phyloP scores from a whole-genome alignment of 352 stramenopile genomes.

The Globisporangium uncinulatum region DNA sequence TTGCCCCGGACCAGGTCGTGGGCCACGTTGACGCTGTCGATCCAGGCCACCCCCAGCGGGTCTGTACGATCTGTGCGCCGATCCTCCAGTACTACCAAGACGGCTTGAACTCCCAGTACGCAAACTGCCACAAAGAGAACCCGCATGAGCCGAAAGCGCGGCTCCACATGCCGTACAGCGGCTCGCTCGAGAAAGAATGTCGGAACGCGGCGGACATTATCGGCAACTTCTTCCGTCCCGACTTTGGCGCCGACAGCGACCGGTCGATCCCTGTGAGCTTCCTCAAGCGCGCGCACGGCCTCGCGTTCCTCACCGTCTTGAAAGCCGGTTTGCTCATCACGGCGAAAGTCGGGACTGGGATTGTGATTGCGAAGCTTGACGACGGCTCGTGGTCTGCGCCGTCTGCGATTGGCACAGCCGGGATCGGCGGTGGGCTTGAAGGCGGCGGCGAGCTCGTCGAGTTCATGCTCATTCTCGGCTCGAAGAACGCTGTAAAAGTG shows the following conservation, averaged over 20 bases:
- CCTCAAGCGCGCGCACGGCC: conserved; percentile 72
- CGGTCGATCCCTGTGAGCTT: conserved; percentile 75
- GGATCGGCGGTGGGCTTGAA: conserved; percentile 84
- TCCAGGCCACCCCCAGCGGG: conserved; percentile 61
- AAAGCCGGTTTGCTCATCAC: conserved; percentile 83
- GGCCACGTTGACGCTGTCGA: conserved; percentile 57
- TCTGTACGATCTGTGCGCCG: conserved; percentile 78
- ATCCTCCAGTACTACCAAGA: conserved; percentile 73
- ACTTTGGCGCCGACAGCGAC: conserved; percentile 65
- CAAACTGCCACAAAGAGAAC: conserved; percentile 82
- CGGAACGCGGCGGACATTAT: conserved; percentile 72
- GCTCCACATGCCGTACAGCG: conserved; percentile 67
- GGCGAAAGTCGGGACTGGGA: conserved; percentile 73
- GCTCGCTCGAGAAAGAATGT: conserved; percentile 73
- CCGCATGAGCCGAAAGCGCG: conserved; percentile 65
- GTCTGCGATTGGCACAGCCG: conserved; percentile 90
- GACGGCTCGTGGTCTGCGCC: conserved; percentile 89
- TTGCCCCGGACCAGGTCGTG: conserved; percentile 61
- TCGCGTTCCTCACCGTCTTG: conserved; percentile 84
- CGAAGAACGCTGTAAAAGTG: conserved; percentile 86
- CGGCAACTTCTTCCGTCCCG: conserved; percentile 72
- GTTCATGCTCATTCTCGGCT: conserved; percentile 94
- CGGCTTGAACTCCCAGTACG: conserved; percentile 60
- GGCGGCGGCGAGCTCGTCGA: conserved; percentile 91
- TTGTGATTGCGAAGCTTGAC: conserved; percentile 88